Evolutionary conservation across 1,139 yeast genomes (phyloP).

Genomic region (Kodamaea sp.): DNA sequence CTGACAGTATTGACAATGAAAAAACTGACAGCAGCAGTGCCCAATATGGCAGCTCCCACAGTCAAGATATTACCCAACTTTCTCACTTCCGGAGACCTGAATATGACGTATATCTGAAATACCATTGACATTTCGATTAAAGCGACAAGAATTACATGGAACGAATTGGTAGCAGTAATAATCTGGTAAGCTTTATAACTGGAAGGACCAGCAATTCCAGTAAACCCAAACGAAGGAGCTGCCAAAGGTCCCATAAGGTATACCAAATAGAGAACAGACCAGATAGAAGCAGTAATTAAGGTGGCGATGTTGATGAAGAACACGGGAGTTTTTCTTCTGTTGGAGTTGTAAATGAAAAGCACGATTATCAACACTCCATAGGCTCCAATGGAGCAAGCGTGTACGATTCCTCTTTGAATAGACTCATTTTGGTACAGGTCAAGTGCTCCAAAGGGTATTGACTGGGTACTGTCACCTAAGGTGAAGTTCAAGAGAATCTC

Average conservation of each 20-base stretch:
- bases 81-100: conserved; percentile 52
- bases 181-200: conserved; percentile 15
- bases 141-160: conserved; percentile 59
- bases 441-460: conserved; percentile 13
- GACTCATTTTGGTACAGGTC: conserved; percentile 12
- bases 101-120: conserved; percentile 70
- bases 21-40: conserved; percentile 51
- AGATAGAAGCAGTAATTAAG: conserved; percentile 54
- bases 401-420: conserved; percentile 17
- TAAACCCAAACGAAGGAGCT: conserved; percentile 49
- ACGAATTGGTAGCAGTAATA: conserved; percentile 58
- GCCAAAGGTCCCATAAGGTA: conserved; percentile 56
- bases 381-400: conserved; percentile 33
- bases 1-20: conserved; percentile 43
- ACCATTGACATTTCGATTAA: conserved; percentile 65
- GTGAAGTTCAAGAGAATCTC: conserved; percentile 16
- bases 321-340: conserved; percentile 60
- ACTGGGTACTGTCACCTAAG: conserved; percentile 10
- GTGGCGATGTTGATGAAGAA: conserved; percentile 68
- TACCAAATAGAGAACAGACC: conserved; percentile 57
- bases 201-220: conserved; percentile 38
- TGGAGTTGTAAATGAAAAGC: conserved; percentile 38
- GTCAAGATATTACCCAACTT: conserved; percentile 43
- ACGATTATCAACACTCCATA: conserved; percentile 25
- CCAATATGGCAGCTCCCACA: conserved; percentile 40